phyloP scores from a whole-genome alignment of 257 asterid species.

The Handroanthus guayacan region DNA sequence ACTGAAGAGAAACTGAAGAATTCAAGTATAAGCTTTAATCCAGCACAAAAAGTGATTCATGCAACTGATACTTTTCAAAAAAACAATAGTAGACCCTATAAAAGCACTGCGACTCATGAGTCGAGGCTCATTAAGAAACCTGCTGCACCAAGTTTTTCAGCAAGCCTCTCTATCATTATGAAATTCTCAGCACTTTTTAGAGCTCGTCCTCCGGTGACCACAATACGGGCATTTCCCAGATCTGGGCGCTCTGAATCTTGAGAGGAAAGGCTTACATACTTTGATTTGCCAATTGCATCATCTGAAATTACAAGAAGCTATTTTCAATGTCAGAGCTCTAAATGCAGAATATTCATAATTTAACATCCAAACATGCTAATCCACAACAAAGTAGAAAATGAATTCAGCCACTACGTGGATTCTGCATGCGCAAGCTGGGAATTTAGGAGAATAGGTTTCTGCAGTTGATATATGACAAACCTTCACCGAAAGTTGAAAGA shows the following conservation, averaged over 20 bases:
- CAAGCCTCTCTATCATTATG: constrained; percentile 91
- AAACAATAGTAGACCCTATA: constrained; percentile 2
- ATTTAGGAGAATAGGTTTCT: constrained; percentile 5
- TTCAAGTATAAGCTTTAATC: constrained; percentile 2
- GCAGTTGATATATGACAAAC: constrained; percentile 51
- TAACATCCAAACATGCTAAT: constrained; percentile 27
- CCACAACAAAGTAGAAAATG: constrained; percentile 4
- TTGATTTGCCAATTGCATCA: constrained; percentile 74
- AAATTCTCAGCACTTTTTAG: constrained; percentile 93
- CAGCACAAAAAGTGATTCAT: constrained; percentile 30
- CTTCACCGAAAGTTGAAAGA: constrained; percentile 74
- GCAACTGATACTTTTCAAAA: background rate
- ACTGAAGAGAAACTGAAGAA: background rate
- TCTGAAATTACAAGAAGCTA: constrained; percentile 48
- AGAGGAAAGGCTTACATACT: constrained; percentile 68
- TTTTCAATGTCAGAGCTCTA: constrained; percentile 11
- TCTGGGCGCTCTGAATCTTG: constrained; percentile 93
- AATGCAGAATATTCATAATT: constrained; percentile 11
- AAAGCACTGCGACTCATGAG: constrained; percentile 14
- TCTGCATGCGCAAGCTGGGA: background rate
- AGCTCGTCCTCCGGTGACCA: constrained; percentile 91
- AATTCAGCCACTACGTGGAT: constrained; percentile 20
- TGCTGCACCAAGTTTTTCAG: constrained; percentile 99
- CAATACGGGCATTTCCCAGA: constrained; percentile 87
- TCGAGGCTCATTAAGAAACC: constrained; percentile 49